These are phyloP conservation scores for Dioszegia crocea DNA, from an alignment of 768 basidiomycete genomes.

Conservation along the genomic window DNA sequence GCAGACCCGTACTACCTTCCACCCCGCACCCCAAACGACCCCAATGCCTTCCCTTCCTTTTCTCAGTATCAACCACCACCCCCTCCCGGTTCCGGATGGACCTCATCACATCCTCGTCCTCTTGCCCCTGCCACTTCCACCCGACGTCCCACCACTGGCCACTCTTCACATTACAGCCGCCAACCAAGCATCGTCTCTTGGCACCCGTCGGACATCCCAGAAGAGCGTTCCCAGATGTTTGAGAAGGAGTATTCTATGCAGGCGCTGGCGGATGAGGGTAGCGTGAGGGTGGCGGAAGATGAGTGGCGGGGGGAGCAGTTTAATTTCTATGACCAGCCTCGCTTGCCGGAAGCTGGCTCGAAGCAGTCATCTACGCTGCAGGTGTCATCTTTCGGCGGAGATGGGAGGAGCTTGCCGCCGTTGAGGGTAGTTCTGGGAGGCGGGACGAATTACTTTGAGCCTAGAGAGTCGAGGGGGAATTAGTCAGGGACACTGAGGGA, in stretches of 20 bases:
- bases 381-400: constrained; percentile 10
- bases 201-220: constrained; percentile 7
- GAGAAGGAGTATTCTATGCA: constrained; percentile 5
- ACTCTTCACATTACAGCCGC: background rate
- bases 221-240: background rate
- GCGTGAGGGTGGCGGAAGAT: background rate
- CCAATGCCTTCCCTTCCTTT: background rate
- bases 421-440: constrained; percentile 16
- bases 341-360: background rate
- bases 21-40: background rate
- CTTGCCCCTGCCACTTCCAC: background rate
- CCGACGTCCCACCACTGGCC: background rate
- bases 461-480: background rate
- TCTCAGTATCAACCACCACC: background rate
- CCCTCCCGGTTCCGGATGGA: background rate
- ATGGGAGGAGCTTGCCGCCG: constrained; percentile 17
- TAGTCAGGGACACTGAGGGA: background rate
- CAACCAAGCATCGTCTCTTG: constrained; percentile 6
- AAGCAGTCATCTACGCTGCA: background rate
- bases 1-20: background rate
- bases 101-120: background rate
- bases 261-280: background rate
- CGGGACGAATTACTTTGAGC: constrained; percentile 9
- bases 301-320: background rate
- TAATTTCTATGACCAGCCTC: background rate